A percentile compares a stretch with the other conserved stretches of the same genome.
phyloP scores from a whole-genome alignment of 164 flowering plant species.

The Magnolia officinalis region DNA sequence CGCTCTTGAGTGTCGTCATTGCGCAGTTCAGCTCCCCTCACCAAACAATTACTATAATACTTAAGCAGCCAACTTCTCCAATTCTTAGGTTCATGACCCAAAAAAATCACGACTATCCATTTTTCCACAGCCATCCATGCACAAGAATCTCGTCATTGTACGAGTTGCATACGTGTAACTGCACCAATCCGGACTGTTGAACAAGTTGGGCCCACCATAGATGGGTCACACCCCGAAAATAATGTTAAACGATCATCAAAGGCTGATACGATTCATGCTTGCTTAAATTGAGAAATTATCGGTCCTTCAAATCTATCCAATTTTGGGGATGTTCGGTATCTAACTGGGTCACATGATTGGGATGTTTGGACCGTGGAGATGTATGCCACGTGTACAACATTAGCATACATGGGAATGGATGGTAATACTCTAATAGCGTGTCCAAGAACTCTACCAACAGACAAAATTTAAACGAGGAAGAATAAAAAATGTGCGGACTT shows the following conservation, averaged over 20 bases:
- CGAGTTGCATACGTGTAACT: too few relatives aligned
- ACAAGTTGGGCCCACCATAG: background rate
- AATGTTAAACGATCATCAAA: background rate
- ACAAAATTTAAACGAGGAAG: background rate
- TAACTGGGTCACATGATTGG: background rate
- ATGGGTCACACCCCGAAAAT: background rate
- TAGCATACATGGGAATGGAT: too few relatives aligned
- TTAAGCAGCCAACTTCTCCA: background rate
- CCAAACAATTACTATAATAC: constrained; percentile 1
- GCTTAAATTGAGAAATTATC: too few relatives aligned
- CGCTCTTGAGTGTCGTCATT: background rate
- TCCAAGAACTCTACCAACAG: background rate
- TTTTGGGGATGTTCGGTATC: background rate
- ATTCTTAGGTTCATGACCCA: background rate
- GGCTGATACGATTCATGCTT: too few relatives aligned
- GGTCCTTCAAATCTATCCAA: background rate
- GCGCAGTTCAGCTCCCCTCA: constrained; percentile 6
- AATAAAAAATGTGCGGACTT: background rate
- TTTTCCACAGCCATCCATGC: background rate
- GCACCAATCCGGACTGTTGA: background rate
- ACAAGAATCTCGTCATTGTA: too few relatives aligned
- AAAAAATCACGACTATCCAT: background rate
- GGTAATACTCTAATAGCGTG: too few relatives aligned
- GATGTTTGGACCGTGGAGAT: background rate
- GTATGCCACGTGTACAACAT: background rate